Percentiles rank a stretch among this genome's conserved stretches.
These are phyloP conservation scores for Podaxis mareebaensis DNA, from an alignment of 768 basidiomycete species.

Conservation along the genomic window DNA sequence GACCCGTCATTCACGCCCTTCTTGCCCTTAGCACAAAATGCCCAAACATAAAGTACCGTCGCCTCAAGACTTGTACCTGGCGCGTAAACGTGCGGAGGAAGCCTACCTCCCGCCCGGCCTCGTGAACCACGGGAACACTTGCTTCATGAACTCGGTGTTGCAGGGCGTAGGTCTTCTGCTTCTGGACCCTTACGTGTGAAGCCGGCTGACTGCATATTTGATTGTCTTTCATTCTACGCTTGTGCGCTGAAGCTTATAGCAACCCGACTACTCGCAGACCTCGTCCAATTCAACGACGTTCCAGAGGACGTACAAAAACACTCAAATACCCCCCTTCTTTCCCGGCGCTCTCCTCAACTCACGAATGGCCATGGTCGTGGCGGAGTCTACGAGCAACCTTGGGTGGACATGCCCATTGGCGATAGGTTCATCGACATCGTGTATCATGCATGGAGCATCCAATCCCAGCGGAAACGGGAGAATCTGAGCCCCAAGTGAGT, in stretches of 20 bases:
- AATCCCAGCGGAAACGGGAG: constrained; percentile 50
- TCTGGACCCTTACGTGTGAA: not conserved
- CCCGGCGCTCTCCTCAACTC: constrained; percentile 63
- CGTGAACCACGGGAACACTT: constrained; percentile 59
- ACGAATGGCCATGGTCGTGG: constrained; percentile 65
- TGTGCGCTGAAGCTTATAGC: constrained; percentile 56
- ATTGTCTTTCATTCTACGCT: constrained; percentile 9
- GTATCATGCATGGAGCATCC: constrained; percentile 64
- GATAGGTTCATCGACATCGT: constrained; percentile 65
- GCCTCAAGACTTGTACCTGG: constrained; percentile 64
- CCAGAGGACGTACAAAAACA: constrained; percentile 40
- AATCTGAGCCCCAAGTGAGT: constrained; percentile 70
- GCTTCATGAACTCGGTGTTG: constrained; percentile 95
- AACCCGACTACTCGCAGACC: constrained; percentile 57
- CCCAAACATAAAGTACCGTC: constrained; percentile 55
- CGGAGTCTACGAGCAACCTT: constrained; percentile 50
- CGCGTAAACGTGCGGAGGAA: constrained; percentile 61
- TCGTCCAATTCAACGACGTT: constrained; percentile 55
- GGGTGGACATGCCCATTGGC: constrained; percentile 69
- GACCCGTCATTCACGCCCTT: not conserved
- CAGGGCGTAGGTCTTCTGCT: constrained; percentile 65
- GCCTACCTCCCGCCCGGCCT: constrained; percentile 74
- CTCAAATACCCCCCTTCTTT: constrained; percentile 39
- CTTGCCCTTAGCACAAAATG: constrained; percentile 32
- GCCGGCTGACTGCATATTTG: not conserved